phyloP scores from a whole-genome alignment of 2,329 filamentous ascomycete genomes.

The Davidsoniella australis region DNA sequence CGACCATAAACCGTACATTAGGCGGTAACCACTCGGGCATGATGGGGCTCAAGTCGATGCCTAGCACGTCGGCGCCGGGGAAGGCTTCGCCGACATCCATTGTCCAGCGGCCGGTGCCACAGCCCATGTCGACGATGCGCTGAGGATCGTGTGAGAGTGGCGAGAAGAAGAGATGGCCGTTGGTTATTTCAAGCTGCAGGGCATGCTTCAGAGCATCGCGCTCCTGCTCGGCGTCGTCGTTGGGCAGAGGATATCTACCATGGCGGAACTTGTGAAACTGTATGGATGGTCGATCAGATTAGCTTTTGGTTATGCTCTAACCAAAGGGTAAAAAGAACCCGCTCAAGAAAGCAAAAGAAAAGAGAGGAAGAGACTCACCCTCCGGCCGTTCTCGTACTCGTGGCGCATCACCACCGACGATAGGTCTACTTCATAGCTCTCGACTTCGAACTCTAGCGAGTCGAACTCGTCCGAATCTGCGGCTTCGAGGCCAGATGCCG shows the following conservation, averaged over 20 bases:
- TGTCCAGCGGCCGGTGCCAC: conserved; percentile 35
- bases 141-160: conserved; percentile 24
- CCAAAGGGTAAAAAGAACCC: neutral
- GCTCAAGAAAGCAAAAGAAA: neutral
- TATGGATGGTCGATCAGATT: neutral
- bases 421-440: conserved; percentile 17
- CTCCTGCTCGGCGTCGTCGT: conserved; percentile 28
- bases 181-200: conserved; percentile 27
- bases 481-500: conserved; percentile 3
- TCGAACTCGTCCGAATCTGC: conserved; percentile 12
- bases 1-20: conserved; percentile 45
- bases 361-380: conserved; percentile 7
- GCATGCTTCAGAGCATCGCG: conserved; percentile 29
- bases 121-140: conserved; percentile 31
- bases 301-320: neutral
- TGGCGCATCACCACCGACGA: conserved; percentile 12
- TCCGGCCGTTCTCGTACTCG: conserved; percentile 13
- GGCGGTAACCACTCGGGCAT: conserved; percentile 34
- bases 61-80: conserved; percentile 24
- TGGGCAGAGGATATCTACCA: conserved; percentile 29
- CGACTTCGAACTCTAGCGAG: conserved; percentile 16
- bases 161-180: conserved; percentile 24
- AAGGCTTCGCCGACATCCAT: conserved; percentile 30
- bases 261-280: conserved; percentile 27
- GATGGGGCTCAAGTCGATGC: conserved; percentile 28